Conservation (phyloP, 2,329 filamentous ascomycete species). For the Colletotrichum sp. region DNA sequence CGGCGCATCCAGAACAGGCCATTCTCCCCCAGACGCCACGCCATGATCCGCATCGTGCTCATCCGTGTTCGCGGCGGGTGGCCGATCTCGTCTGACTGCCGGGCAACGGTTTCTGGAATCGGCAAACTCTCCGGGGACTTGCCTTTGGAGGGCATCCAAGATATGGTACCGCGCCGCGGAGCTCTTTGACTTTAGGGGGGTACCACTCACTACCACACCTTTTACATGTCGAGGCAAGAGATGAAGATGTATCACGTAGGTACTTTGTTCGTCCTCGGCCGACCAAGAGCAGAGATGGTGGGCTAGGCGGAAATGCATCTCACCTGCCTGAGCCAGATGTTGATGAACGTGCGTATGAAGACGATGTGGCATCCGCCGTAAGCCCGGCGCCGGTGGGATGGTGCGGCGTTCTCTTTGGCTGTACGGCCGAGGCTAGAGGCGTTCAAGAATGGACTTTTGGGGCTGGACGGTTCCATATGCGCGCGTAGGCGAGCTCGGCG, state of each 20-base stretch:
- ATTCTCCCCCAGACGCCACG: background rate
- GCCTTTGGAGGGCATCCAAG: background rate
- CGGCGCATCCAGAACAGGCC: slow-evolving; percentile 13
- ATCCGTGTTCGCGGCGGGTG: background rate
- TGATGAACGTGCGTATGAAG: background rate
- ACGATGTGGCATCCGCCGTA: background rate
- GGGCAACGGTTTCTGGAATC: slow-evolving; percentile 6
- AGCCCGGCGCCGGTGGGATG: background rate
- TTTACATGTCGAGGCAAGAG: background rate
- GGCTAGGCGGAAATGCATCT: background rate
- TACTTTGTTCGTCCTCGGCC: background rate
- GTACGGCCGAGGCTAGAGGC: background rate
- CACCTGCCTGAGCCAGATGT: background rate
- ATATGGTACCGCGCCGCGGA: background rate
- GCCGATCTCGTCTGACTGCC: slow-evolving; percentile 10
- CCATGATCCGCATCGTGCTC: slow-evolving; percentile 4
- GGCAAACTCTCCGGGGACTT: background rate
- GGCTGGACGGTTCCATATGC: background rate
- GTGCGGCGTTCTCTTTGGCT: background rate
- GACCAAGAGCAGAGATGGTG: background rate
- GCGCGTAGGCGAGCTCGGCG: background rate
- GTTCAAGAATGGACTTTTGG: background rate
- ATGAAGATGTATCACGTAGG: background rate
- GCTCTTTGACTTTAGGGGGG: background rate
- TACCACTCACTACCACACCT: background rate